Base-by-base conservation (phyloP, 345 rosid species). In the Lepidium africanum region DNA sequence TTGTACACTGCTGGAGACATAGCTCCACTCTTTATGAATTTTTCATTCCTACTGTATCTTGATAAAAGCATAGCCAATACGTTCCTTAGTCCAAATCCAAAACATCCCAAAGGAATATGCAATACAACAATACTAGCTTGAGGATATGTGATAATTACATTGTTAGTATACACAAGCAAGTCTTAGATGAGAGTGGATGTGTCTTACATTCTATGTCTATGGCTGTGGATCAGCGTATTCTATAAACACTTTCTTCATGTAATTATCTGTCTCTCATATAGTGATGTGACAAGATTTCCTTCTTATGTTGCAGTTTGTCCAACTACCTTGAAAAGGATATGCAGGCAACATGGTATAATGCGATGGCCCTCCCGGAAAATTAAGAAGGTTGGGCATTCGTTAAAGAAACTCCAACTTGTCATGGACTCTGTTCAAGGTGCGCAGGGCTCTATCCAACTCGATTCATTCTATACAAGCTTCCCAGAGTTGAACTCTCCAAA, bases 311-410 rank as follows among this genome's bases (percentile, higher is more conserved):
- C 97, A 93, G 98, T 90, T 74, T 93, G 97, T 56, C 98, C 98
- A 11, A 93, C 98, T 60, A 93, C 98, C 23, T 76, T 93, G 79
- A 90, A 93, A 81, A 81, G 96, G 86, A 93, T 93, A 77, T 93
- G 97, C 86, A 86, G 97, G 75, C 92, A 84, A 64, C 89, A 93
- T 40, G 97, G 98, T 13, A 88, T 94, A 75, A 83, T 78, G 19
- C 82, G 97, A 23, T 94, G 99, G 97, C 99, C 97, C 12, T 90
- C 98, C 33, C 82, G 98, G 49, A 90, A 90, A 83, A 85, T 94
- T 80, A 94, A 94, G 82, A 94, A 94, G 83, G 99, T 94, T 39
- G 94, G 92, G 27, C 96, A 87, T 72, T 87, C 97, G 30, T 70
- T 94, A 56, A 88, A 70, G 88, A 94, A 94, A 73, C 94, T 94